Evolutionary conservation across 371 early-diverging fungal genomes (phyloP), one percentile per base, ranked within the genome.

Genomic region (Mortierella sp.): DNA sequence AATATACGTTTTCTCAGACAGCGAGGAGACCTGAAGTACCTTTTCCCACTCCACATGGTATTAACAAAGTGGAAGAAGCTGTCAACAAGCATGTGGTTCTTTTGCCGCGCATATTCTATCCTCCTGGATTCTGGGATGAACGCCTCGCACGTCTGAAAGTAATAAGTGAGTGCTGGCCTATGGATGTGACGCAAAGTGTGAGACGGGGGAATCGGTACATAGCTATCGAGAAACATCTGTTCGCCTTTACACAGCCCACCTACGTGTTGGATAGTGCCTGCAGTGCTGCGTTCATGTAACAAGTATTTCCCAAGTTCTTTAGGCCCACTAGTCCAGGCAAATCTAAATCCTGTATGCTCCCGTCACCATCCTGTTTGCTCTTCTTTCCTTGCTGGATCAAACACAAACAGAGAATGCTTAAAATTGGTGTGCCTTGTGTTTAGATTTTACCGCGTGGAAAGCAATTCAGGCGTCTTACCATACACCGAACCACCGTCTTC

Each of bases 271-370:
- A 69, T 15, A 89, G 54, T 44, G 83, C 79, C 55, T 89, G 90
- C 4, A 89, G 58, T 3, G 81, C 75, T 17, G 81, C 75, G 59
- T 89, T 88, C 83, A 88, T 83, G 63, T 80, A 89, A 41, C 90
- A 89, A 2, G 90, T 90, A 51, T 89, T 89, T 32, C 89, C 90
- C 28, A 85, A 56, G 31, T 84, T 84, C 56, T 81, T 81, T 26
- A 84, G 64, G 15, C 84, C 84, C 12, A 81, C 79, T 6, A 81
- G 42, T 21, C 81, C 81, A 17, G 67, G 70, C 19, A 70, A 46
- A 59, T 79, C 81, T 37, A 79, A 48, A 44, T 79, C 81, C 63
- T 79, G 79, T 47, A 75, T 61, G 12, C 28, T 31, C 9, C 64
- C 58, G 47, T 80, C 70, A 19, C 79, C 80, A 53, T 72, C 76